A percentile compares a stretch with the other conserved stretches of the same genome.
Evolutionary conservation across 2,329 filamentous ascomycete species (phyloP).

Genomic region (Trichoderma cornu-damae): DNA sequence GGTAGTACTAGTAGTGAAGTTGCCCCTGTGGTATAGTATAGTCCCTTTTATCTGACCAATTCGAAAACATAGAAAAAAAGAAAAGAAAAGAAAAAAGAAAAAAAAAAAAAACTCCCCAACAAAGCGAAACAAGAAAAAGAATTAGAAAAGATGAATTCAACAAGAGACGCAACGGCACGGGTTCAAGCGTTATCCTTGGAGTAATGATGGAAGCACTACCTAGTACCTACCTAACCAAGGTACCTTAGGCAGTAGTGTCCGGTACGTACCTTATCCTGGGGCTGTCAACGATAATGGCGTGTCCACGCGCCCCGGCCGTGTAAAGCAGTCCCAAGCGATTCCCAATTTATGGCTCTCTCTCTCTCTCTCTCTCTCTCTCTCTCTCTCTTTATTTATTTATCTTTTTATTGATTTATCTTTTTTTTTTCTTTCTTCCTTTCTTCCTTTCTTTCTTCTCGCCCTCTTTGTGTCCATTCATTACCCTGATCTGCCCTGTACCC

Average conservation of each 20-base stretch:
- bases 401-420: neutral
- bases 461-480: too few relatives aligned
- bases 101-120: neutral
- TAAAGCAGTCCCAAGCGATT: conserved; percentile 30
- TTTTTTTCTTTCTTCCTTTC: neutral
- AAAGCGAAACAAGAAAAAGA: neutral
- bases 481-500: too few relatives aligned
- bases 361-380: neutral
- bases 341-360: neutral
- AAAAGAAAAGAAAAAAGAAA: neutral
- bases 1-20: conserved; percentile 12
- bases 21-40: neutral
- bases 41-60: neutral
- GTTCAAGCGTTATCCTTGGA: neutral
- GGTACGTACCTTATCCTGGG: too few relatives aligned
- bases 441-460: neutral
- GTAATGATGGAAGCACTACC: neutral
- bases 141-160: neutral
- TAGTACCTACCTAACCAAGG: too few relatives aligned
- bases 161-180: neutral
- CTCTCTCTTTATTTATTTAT: neutral
- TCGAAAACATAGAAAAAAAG: neutral
- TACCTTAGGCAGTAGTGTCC: neutral
- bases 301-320: conserved; percentile 31
- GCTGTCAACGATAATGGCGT: neutral